phyloP scores from a whole-genome alignment of 2,329 filamentous ascomycete species.

The Calonectria pteridis region DNA sequence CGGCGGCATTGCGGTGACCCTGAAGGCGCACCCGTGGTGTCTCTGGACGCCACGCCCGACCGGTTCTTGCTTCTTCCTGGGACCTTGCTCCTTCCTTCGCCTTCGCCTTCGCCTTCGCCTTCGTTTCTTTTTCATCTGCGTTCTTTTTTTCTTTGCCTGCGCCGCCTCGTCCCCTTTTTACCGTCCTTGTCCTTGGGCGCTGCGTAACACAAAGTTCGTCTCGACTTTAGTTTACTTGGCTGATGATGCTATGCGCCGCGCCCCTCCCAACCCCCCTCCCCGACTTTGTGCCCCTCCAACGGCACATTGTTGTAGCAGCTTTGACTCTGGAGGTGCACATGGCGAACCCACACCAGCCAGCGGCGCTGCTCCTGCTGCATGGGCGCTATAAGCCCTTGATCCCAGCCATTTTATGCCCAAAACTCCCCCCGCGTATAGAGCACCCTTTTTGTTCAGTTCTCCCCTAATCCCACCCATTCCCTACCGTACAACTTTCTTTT shows the following conservation, averaged over 20 bases:
- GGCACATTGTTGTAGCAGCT: neutral
- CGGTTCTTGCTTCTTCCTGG: neutral
- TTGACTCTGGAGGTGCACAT: neutral
- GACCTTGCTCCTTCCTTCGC: neutral
- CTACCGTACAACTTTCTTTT: neutral
- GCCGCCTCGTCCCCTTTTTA: neutral
- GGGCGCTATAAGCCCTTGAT: neutral
- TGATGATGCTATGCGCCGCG: neutral
- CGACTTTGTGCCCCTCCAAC: neutral
- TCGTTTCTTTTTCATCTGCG: neutral
- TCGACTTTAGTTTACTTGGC: neutral
- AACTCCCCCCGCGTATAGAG: neutral
- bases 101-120: neutral
- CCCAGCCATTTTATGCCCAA: slow-evolving; percentile 1
- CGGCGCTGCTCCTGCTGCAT: neutral
- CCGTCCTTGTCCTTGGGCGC: neutral
- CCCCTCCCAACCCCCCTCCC: neutral
- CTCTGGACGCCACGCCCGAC: slow-evolving; percentile 13
- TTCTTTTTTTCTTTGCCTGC: neutral
- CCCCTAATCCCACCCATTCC: neutral
- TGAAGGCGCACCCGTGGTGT: slow-evolving; percentile 9
- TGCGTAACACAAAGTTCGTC: neutral
- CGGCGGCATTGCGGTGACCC: slow-evolving; percentile 13
- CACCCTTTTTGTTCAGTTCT: neutral
- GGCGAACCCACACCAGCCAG: neutral